Evolutionary conservation across 2,329 filamentous ascomycete genomes (phyloP), one percentile per base, ranked within the genome.

Genomic region (Anthostomella pinea): DNA sequence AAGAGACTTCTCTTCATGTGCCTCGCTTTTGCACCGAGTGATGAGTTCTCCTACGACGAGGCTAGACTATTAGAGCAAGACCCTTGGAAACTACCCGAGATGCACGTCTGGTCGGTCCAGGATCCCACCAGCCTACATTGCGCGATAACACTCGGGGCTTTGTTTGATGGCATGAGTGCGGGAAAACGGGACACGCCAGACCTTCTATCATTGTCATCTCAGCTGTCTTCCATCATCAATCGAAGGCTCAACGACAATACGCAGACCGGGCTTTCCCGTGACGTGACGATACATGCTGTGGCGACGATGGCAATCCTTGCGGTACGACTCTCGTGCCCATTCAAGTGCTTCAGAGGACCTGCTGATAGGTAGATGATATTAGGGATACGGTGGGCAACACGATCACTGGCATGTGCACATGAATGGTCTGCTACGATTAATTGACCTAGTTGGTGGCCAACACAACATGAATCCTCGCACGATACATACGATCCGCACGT

Each of bases 381-480:
- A 60, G 56, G 51, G 52, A n/a, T 59, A 59, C 14, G 53, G 58
- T 6, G 59, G 60, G 11, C 54, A 61, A 13, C 53, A 62, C 30
- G 59, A 65, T 30, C 60, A 65, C 40, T 65, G 63, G 63, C 49
- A 61, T 32, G 41, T 64, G 10, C 62, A 65, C 22, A 65, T 65
- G 60, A 49, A 50, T 20, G 62, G 60, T 1, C 49, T 65, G 1
- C 39, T 49, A 23, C 52, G 57, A 18, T 50, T 64, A 14, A 49
- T 63, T 15, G 56, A 59, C 15, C 35, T 62, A 6, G 50, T 51
- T 19, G 56, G 56, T 13, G 58, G 54, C 0, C 33, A 56, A 33
- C 42, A 39, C 6, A 30, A 23, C 38, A 16, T 50, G 25, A 45
- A 48, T 28, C 5, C 32, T 34, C 20, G 33, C 45, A 32, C 34